Conservation (phyloP, 495 filamentous ascomycete species). For the Evansstolkia leycettana region DNA sequence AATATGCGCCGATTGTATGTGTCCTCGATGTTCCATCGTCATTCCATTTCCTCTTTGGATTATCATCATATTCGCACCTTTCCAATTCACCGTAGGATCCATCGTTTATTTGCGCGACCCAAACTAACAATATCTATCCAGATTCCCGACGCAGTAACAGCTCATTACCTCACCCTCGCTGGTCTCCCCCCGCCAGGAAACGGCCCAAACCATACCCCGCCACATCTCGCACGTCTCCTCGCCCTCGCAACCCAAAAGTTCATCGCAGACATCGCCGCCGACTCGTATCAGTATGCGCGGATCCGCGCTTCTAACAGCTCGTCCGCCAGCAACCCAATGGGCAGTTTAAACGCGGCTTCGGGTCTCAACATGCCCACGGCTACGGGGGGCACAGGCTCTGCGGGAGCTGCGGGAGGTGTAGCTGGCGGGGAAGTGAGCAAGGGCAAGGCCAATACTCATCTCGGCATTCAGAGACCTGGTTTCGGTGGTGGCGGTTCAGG, state of each 20-base stretch:
- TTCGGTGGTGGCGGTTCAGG: constrained; percentile 89
- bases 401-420: constrained; percentile 39
- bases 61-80: neutral
- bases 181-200: constrained; percentile 84
- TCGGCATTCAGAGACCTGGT: constrained; percentile 82
- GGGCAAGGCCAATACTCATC: constrained; percentile 54
- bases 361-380: constrained; percentile 51
- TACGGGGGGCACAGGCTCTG: constrained; percentile 37
- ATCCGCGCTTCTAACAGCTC: constrained; percentile 84
- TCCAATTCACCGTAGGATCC: neutral
- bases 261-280: constrained; percentile 91
- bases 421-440: constrained; percentile 38
- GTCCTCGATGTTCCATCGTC: neutral
- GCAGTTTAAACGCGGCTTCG: constrained; percentile 66
- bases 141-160: constrained; percentile 96
- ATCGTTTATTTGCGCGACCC: neutral
- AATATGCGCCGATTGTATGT: constrained; percentile 91
- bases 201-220: constrained; percentile 66
- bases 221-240: constrained; percentile 80
- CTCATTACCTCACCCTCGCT: constrained; percentile 93
- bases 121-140: constrained; percentile 24
- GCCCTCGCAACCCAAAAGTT: constrained; percentile 96
- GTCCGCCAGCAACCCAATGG: constrained; percentile 77
- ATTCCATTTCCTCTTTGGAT: constrained; percentile 1
- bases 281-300: constrained; percentile 93